Evolutionary conservation across 306 rosid genomes (phyloP), one percentile per base, ranked within the genome.

Genomic region (Medicago ruthenica): DNA sequence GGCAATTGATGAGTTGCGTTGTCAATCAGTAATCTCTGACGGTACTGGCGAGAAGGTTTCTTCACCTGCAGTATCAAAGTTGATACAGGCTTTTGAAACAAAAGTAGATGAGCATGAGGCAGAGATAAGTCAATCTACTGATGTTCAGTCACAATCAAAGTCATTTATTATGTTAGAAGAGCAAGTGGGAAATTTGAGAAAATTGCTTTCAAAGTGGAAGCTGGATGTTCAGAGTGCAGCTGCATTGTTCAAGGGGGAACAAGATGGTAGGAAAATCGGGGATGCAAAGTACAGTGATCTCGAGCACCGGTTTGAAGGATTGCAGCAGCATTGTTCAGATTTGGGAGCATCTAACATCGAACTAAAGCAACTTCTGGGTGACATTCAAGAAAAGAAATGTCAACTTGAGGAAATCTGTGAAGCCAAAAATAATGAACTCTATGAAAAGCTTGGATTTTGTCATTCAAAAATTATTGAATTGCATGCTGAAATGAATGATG

Each of bases 31-130:
- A 47, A 84, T 86, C 37, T 77, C 74, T 79, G 70, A 81, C 73
- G 70, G 82, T 75, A 65, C 89, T 42, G 82, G 79, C 40, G 87
- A 83, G 63, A 86, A 87, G 70, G 62, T 76, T 77, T 62, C 88
- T 51, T 76, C 89, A 10, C 87, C 94, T 42, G 89, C 53, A 37
- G 90, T 89, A 48, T 92, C 96, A 24, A 96, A 89, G 75, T 84
- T 96, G 85, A 96, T 96, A 80, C 93, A 84, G 83, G 96, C 99
- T 65, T 96, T 90, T 47, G 98, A 96, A 86, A 73, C 41, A 75
- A 84, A 79, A 15, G 66, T 75, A 75, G 93, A 88, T 73, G 98
- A 92, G 66, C 84, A 65, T 6, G 97, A 88, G 76, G 80, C 21
- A 54, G 92, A 77, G 74, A 88, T 31, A 70, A 63, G 41, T 51